Evolutionary conservation across 805 yeast genomes (phyloP), one percentile per base, ranked within the genome.

Genomic region (Candida broadrunensis): DNA sequence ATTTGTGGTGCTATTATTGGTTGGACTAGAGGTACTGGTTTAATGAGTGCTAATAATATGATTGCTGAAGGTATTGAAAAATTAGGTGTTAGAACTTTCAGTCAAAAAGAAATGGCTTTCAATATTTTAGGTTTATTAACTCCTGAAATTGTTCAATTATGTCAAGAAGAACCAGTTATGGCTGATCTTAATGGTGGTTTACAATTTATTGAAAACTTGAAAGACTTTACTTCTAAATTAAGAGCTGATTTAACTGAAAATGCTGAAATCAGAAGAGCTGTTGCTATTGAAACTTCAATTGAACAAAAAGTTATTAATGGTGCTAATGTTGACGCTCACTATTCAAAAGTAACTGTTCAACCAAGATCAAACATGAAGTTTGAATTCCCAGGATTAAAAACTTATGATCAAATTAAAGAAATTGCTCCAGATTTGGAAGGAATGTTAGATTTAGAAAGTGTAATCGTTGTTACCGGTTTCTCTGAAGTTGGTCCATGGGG

Each of bases 11-110:
- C 99, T 35, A 79, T 93, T 52, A 93, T 93, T 67, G 99, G 99
- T 64, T 93, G 99, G 99, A 93, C 99, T 49, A 88, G 99, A 78
- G 99, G 99, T 69, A 93, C 99, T 45, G 99, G 99, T 61, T 82
- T 93, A 61, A 93, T 93, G 99, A 78, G 89, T 59, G 97, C 84
- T 55, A 93, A 93, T 78, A 93, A 93, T 74, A 85, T 88, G 63
- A 88, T 93, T 65, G 97, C 99, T 46, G 97, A 90, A 72, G 97
- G 97, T 53, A 87, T 93, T 60, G 99, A 93, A 73, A 80, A 81
- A 62, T 73, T 85, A 46, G 98, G 99, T 58, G 97, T 93, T 36
- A 86, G 98, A 72, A 93, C 99, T 33, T 93, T 91, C 81, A 87
- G 97, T 40, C 99, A 93, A 73, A 86, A 87, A 70, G 99, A 93